Evolutionary conservation across 2,329 filamentous ascomycete genomes (phyloP).

Genomic region (Didymella pomorum): DNA sequence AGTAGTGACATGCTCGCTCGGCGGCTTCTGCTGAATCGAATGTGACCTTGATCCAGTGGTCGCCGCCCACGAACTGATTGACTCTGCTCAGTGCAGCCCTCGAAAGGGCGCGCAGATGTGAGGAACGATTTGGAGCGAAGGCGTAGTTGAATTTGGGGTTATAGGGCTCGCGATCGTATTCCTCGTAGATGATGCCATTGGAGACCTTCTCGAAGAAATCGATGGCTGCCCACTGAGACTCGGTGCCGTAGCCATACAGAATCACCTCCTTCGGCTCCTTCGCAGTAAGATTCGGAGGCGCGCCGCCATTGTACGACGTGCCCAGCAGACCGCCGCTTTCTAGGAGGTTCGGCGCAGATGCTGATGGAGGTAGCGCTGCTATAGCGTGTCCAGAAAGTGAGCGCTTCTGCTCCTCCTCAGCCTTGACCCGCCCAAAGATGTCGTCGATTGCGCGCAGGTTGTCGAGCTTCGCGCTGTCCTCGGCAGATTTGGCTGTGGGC

Average conservation of each 20-base stretch:
- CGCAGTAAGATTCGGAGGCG: constrained; percentile 48
- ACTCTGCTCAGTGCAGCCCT: constrained; percentile 78
- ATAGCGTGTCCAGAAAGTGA: constrained; percentile 32
- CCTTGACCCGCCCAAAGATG: constrained; percentile 53
- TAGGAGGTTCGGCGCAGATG: constrained; percentile 44
- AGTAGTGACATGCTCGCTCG: constrained; percentile 57
- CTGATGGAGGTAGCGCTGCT: constrained; percentile 39
- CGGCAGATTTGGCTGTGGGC: constrained; percentile 65
- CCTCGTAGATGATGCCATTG: constrained; percentile 82
- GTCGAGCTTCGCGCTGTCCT: constrained; percentile 59
- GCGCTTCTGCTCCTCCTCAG: constrained; percentile 40
- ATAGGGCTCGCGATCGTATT: constrained; percentile 88
- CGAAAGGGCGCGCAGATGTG: constrained; percentile 72
- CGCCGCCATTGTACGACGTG: constrained; percentile 39
- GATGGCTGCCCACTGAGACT: constrained; percentile 80
- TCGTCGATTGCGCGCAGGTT: constrained; percentile 57
- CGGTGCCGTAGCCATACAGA: constrained; percentile 80
- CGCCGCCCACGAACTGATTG: constrained; percentile 80
- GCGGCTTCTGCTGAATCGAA: constrained; percentile 60
- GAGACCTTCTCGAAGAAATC: constrained; percentile 88
- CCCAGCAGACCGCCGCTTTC: constrained; percentile 39
- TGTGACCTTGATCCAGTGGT: constrained; percentile 81
- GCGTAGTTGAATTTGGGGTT: constrained; percentile 75
- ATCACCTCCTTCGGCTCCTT: constrained; percentile 79
- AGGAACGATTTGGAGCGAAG: constrained; percentile 72